phyloP scores from a whole-genome alignment of 805 yeast genomes.

The Sungouiella blattae region DNA sequence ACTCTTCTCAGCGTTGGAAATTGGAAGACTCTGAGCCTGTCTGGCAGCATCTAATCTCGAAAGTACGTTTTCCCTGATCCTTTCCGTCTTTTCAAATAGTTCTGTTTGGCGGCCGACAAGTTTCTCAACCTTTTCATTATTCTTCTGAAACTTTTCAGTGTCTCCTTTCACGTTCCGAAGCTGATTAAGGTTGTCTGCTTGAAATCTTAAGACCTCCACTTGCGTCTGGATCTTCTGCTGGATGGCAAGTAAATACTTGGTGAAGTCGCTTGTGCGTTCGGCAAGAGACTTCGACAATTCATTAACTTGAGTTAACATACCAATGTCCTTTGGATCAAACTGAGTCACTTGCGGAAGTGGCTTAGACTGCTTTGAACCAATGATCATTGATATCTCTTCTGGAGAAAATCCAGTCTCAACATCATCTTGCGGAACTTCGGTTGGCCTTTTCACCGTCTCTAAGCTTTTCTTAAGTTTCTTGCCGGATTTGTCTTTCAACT shows the following conservation, averaged over 20 bases:
- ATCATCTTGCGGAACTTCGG: too few species aligned
- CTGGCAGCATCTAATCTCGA: slow-evolving; percentile 21
- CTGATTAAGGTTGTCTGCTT: slow-evolving; percentile 10
- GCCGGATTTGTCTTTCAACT: too few species aligned
- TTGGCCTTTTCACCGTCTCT: too few species aligned
- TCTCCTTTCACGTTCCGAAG: slow-evolving; percentile 5
- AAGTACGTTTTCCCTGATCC: slow-evolving; percentile 20
- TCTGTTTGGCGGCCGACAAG: slow-evolving; percentile 19
- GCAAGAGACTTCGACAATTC: slow-evolving; percentile 5
- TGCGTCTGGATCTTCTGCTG: slow-evolving; percentile 14
- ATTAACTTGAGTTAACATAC: slow-evolving; percentile 6
- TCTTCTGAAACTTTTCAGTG: slow-evolving; percentile 6
- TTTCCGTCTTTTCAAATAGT: slow-evolving; percentile 17
- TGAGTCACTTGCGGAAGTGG: slow-evolving; percentile 3
- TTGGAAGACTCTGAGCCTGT: slow-evolving; percentile 23
- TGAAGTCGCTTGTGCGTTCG: slow-evolving; percentile 6
- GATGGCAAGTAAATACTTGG: slow-evolving; percentile 11
- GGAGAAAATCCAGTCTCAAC: too few species aligned
- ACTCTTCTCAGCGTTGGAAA: slow-evolving; percentile 30
- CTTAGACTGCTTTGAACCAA: too few species aligned
- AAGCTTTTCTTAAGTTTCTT: too few species aligned
- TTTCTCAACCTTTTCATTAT: slow-evolving; percentile 11
- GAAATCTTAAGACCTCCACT: slow-evolving; percentile 22
- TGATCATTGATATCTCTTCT: too few species aligned
- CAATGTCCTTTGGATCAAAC: slow-evolving; percentile 7